These are phyloP conservation scores for Polygonum aviculare DNA, from an alignment of 148 eudicot species.

Conservation along the genomic window DNA sequence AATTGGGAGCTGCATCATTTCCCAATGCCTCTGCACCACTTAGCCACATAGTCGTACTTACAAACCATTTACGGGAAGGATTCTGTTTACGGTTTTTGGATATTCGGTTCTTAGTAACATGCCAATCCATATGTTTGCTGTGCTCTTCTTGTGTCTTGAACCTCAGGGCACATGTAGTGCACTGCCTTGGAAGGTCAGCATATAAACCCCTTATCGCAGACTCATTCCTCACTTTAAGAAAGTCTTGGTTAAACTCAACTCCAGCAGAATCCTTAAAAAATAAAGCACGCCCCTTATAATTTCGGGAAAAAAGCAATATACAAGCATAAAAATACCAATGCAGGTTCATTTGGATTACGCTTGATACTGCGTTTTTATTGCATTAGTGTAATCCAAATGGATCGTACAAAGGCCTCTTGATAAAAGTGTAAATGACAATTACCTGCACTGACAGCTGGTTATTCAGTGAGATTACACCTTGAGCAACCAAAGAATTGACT, in stretches of 20 bases:
- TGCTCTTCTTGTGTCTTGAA: conserved; percentile 88
- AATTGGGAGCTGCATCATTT: conserved; percentile 59
- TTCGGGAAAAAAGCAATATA: not conserved
- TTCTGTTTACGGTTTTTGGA: conserved; percentile 80
- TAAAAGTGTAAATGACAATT: not conserved
- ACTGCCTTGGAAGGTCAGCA: conserved; percentile 81
- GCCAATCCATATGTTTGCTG: conserved; percentile 99
- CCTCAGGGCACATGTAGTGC: conserved; percentile 85
- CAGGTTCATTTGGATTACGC: not conserved
- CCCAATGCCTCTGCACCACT: conserved; percentile 85
- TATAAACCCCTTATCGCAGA: conserved; percentile 61
- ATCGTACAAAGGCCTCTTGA: not conserved
- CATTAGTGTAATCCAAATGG: no score
- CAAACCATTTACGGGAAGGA: conserved; percentile 95
- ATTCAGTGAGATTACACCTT: conserved; percentile 62
- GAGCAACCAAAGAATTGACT: conserved; percentile 65
- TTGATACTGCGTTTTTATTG: no score
- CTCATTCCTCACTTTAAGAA: conserved; percentile 75
- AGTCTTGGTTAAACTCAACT: conserved; percentile 67
- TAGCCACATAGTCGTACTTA: conserved; percentile 82
- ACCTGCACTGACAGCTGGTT: conserved; percentile 58
- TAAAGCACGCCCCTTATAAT: not conserved
- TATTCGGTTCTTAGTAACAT: conserved; percentile 73
- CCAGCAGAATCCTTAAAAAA: conserved; percentile 66
- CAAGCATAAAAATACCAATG: not conserved